Conservation (phyloP, 148 eudicot genomes). For the Persicaria tinctoria region DNA sequence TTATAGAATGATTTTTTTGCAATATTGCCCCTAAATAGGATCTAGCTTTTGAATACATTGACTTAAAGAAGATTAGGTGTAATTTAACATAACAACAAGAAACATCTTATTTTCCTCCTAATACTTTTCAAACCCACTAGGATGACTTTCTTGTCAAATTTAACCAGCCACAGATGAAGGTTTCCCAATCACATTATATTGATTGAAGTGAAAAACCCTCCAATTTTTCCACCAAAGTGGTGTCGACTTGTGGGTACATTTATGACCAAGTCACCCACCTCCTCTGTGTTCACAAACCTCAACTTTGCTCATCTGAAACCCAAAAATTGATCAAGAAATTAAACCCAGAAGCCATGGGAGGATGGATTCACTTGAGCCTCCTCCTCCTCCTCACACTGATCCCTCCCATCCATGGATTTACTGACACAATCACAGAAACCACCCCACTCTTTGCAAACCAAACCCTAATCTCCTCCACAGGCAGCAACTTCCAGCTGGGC, state of each 20-base stretch:
- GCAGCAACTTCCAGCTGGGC: constrained; percentile 33
- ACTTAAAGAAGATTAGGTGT: not conserved
- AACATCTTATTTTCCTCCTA: not conserved
- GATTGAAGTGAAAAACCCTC: not conserved
- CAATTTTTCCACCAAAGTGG: not conserved
- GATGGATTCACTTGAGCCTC: not conserved
- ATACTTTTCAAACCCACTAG: not conserved
- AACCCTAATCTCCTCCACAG: constrained; percentile 34
- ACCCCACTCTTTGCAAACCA: constrained; percentile 36
- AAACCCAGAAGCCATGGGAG: not conserved
- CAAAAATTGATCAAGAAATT: not conserved
- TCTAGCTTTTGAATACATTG: not conserved
- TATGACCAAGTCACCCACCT: constrained; percentile 7
- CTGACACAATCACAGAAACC: constrained; percentile 33
- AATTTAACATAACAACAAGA: not conserved
- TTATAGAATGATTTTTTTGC: not conserved
- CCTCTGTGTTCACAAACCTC: not conserved
- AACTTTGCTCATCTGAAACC: not conserved
- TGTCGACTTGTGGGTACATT: constrained; percentile 2
- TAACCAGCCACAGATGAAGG: not conserved
- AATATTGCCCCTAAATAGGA: not conserved
- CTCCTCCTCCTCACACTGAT: constrained; percentile 12
- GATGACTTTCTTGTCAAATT: not conserved
- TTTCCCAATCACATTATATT: not conserved
- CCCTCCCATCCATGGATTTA: constrained; percentile 16